These are phyloP conservation scores for Phellopilus nigrolimitatus DNA, from an alignment of 1,284 basidiomycete genomes.

Conservation along the genomic window DNA sequence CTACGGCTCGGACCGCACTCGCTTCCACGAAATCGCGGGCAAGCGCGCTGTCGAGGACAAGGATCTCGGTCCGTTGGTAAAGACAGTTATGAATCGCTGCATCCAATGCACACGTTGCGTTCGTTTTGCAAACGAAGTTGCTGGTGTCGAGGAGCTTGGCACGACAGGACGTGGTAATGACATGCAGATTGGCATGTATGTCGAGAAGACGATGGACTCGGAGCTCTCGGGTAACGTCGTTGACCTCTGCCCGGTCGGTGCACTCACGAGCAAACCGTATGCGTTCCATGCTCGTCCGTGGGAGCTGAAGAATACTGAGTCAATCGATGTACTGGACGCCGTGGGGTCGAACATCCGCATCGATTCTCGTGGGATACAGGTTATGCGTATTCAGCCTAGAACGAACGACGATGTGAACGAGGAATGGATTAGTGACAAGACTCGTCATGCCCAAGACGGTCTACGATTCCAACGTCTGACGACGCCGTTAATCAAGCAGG, in stretches of 20 bases:
- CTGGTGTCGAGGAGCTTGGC: slow-evolving; percentile 96
- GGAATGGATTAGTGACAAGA: slow-evolving; percentile 99
- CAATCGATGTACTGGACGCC: slow-evolving; percentile 97
- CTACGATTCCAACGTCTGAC: slow-evolving; percentile 95
- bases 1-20: slow-evolving; percentile 94
- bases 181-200: slow-evolving; percentile 98
- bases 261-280: slow-evolving; percentile 97
- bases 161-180: slow-evolving; percentile 98
- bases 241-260: slow-evolving; percentile 97
- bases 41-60: slow-evolving; percentile 99
- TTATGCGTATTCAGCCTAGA: slow-evolving; percentile 96
- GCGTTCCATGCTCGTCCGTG: slow-evolving; percentile 96
- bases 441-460: slow-evolving; percentile 94
- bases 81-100: slow-evolving; percentile 99
- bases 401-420: slow-evolving; percentile 99
- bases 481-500: slow-evolving; percentile 86
- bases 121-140: slow-evolving; percentile 98
- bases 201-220: slow-evolving; percentile 96
- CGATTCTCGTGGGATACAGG: slow-evolving; percentile 92
- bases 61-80: slow-evolving; percentile 96
- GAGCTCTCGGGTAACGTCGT: slow-evolving; percentile 98
- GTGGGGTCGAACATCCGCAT: slow-evolving; percentile 96
- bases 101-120: slow-evolving; percentile 99
- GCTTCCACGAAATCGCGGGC: slow-evolving; percentile 97
- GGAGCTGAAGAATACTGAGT: slow-evolving; percentile 99